phyloP scores from a whole-genome alignment of 257 asterid species.

The Verbascum thapsus region DNA sequence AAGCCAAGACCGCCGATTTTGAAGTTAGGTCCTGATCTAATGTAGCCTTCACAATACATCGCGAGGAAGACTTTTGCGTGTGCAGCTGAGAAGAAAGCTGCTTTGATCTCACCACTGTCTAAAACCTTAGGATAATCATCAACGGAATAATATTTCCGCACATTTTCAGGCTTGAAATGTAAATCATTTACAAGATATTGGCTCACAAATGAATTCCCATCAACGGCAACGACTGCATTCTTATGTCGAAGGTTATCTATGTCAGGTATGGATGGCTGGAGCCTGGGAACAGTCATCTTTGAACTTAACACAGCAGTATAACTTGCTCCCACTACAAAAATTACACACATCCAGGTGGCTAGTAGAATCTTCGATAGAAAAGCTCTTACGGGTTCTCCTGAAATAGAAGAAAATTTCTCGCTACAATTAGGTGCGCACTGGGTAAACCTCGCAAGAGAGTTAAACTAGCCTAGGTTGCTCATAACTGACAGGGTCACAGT shows the following conservation, averaged over 20 bases:
- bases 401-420: no score
- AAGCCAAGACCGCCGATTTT: slow-evolving; percentile 74
- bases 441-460: no score
- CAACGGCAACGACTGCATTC: slow-evolving; percentile 58
- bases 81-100: slow-evolving; percentile 64
- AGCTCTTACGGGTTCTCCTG: slow-evolving; percentile 53
- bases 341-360: slow-evolving; percentile 51
- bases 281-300: slow-evolving; percentile 58
- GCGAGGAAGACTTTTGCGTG: slow-evolving; percentile 63
- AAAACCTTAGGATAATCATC: slow-evolving; percentile 49
- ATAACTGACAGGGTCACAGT: no score
- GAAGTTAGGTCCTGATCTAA: slow-evolving; percentile 45
- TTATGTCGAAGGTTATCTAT: slow-evolving; percentile 42
- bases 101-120: slow-evolving; percentile 47
- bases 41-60: slow-evolving; percentile 52
- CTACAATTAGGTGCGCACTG: no score
- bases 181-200: slow-evolving; percentile 41
- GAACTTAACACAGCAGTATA: slow-evolving; percentile 64
- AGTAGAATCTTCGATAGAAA: slow-evolving; percentile 50
- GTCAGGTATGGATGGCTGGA: slow-evolving; percentile 44
- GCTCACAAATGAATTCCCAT: slow-evolving; percentile 46
- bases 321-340: slow-evolving; percentile 48
- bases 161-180: slow-evolving; percentile 41
- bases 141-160: slow-evolving; percentile 33
- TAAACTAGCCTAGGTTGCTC: no score